phyloP scores from a whole-genome alignment of 2,329 filamentous ascomycete genomes.

The Aspergillus texensis region DNA sequence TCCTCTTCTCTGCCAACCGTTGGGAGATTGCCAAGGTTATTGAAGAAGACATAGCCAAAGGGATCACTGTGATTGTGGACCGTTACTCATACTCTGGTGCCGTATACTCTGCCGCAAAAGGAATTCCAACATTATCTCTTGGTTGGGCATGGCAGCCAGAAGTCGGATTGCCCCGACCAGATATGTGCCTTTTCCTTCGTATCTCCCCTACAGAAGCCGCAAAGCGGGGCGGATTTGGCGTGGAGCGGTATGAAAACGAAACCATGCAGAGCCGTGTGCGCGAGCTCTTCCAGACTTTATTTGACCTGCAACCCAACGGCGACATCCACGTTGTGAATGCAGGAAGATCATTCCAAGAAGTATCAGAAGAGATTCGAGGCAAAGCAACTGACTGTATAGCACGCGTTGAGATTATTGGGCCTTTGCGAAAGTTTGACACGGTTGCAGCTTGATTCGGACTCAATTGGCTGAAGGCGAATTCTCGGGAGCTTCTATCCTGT shows the following conservation, averaged over 20 bases:
- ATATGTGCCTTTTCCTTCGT: conserved; percentile 85
- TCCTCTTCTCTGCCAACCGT: conserved; percentile 86
- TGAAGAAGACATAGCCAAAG: conserved; percentile 57
- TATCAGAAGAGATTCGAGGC: conserved; percentile 46
- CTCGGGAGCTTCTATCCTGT: conserved; percentile 37
- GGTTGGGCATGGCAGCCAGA: conserved; percentile 85
- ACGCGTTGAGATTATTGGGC: conserved; percentile 35
- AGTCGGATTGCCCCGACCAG: conserved; percentile 81
- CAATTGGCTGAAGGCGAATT: not conserved
- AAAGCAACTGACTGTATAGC: conserved; percentile 33
- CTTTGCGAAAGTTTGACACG: conserved; percentile 38
- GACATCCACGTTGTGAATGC: conserved; percentile 61
- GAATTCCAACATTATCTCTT: conserved; percentile 68
- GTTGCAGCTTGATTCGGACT: conserved; percentile 20
- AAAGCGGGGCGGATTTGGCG: conserved; percentile 81
- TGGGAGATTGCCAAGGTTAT: conserved; percentile 68
- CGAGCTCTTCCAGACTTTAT: conserved; percentile 66
- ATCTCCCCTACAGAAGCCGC: conserved; percentile 73
- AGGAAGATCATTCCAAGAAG: conserved; percentile 53
- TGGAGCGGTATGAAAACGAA: conserved; percentile 83
- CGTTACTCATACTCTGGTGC: conserved; percentile 95
- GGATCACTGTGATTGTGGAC: conserved; percentile 80
- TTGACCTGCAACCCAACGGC: conserved; percentile 50
- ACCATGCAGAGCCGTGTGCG: conserved; percentile 81
- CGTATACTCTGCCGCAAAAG: conserved; percentile 89